Evolutionary conservation across 2,329 filamentous ascomycete species (phyloP).

Genomic region (Pseudogymnoascus sp.): DNA sequence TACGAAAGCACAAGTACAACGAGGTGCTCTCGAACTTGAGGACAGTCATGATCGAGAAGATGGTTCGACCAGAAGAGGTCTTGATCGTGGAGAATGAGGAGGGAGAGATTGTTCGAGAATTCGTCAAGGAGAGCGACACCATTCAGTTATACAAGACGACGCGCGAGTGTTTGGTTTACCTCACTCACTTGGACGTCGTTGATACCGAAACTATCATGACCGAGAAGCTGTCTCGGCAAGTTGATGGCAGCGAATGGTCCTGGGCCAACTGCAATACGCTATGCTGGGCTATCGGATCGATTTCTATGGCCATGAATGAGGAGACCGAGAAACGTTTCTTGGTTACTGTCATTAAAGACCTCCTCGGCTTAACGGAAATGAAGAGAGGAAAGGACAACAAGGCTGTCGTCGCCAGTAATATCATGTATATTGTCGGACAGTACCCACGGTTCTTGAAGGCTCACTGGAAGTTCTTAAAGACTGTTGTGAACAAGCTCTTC

Average conservation of each 20-base stretch:
- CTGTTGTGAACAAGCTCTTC: slow-evolving; percentile 98
- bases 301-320: slow-evolving; percentile 98
- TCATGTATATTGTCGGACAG: slow-evolving; percentile 99
- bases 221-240: slow-evolving; percentile 90
- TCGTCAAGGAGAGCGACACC: slow-evolving; percentile 98
- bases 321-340: slow-evolving; percentile 98
- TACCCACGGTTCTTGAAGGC: slow-evolving; percentile 98
- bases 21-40: slow-evolving; percentile 90
- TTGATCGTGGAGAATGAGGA: slow-evolving; percentile 99
- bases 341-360: slow-evolving; percentile 96
- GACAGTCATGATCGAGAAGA: slow-evolving; percentile 99
- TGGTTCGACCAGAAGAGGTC: slow-evolving; percentile 97
- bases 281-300: slow-evolving; percentile 98
- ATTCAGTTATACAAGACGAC: slow-evolving; percentile 99
- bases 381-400: slow-evolving; percentile 99
- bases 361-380: slow-evolving; percentile 95
- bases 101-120: slow-evolving; percentile 96
- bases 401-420: slow-evolving; percentile 96
- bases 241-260: slow-evolving; percentile 94
- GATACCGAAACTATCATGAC: slow-evolving; percentile 99
- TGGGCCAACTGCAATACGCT: slow-evolving; percentile 99
- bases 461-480: slow-evolving; percentile 99
- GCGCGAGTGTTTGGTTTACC: slow-evolving; percentile 89
- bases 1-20: slow-evolving; percentile 96
- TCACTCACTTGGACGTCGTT: slow-evolving; percentile 93